phyloP scores from a whole-genome alignment of 371 early-diverging fungal species.

The Dinochytrium kinnereticum region DNA sequence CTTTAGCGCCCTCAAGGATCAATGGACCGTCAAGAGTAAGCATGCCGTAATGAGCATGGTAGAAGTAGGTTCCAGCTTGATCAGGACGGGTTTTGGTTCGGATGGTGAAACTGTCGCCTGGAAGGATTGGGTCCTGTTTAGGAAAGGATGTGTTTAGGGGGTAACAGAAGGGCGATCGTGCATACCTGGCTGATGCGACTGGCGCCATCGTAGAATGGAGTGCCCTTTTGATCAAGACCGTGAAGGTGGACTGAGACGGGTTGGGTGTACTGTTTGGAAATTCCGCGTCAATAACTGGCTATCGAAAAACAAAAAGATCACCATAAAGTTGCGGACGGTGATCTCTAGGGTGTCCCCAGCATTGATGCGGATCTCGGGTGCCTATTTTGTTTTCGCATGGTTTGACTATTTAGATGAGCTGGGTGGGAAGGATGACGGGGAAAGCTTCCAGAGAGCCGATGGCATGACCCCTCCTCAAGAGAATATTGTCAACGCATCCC shows the following conservation, averaged over 20 bases:
- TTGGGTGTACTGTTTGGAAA: slow-evolving; percentile 40
- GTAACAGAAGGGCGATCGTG: too few species aligned
- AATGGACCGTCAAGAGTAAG: background rate
- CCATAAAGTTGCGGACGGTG: slow-evolving; percentile 10
- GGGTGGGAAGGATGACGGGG: background rate
- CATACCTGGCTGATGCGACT: slow-evolving; percentile 19
- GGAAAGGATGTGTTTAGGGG: too few species aligned
- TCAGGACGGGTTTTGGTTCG: background rate
- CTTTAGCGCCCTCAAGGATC: background rate
- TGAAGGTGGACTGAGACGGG: slow-evolving; percentile 71
- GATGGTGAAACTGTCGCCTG: slow-evolving; percentile 12
- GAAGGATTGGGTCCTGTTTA: background rate
- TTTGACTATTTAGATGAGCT: background rate
- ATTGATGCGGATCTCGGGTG: background rate
- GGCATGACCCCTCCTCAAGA: background rate
- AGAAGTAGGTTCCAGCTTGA: slow-evolving; percentile 13
- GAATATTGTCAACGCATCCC: too few species aligned
- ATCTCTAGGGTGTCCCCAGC: slow-evolving; percentile 8
- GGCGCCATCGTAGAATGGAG: slow-evolving; percentile 65
- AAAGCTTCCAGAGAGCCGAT: background rate
- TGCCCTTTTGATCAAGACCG: slow-evolving; percentile 69
- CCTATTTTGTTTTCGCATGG: background rate
- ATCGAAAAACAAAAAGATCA: background rate
- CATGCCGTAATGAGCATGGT: background rate
- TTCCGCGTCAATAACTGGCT: background rate